These are phyloP conservation scores for Scutellaria barbata DNA, from an alignment of 257 asterid species.

Conservation along the genomic window DNA sequence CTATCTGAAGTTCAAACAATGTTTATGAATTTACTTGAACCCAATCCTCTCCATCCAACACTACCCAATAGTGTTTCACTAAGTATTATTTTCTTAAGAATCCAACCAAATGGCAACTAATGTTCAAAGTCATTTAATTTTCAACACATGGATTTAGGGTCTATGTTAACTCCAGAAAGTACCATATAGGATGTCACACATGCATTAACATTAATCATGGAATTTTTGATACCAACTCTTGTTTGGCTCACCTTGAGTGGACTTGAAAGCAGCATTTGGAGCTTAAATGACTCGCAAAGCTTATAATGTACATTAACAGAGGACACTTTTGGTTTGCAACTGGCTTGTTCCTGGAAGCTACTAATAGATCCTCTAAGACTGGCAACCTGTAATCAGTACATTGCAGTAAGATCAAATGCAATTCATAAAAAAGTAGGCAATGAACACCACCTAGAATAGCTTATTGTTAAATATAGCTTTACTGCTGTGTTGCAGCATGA, in stretches of 20 bases:
- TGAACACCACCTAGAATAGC: conserved; percentile 23
- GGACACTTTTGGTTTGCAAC: conserved; percentile 77
- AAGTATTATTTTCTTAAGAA: background rate
- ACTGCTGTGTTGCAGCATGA: conserved; percentile 16
- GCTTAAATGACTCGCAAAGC: conserved; percentile 83
- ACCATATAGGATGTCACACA: background rate
- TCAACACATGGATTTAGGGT: conserved; percentile 2
- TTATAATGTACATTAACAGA: conserved; percentile 67
- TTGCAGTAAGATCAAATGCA: conserved; percentile 27
- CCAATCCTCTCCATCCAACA: background rate
- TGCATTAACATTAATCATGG: conserved; percentile 21
- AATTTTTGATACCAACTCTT: conserved; percentile 10
- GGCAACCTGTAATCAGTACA: conserved; percentile 65
- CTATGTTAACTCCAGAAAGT: conserved; percentile 23
- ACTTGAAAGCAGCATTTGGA: conserved; percentile 74
- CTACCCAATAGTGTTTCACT: conserved; percentile 13
- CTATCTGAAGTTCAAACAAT: background rate
- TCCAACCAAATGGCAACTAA: background rate
- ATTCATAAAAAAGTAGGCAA: conserved; percentile 20
- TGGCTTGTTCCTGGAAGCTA: conserved; percentile 98
- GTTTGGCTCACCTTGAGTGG: conserved; percentile 72
- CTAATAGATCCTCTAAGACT: conserved; percentile 93
- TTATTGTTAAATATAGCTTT: background rate
- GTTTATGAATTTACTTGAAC: background rate
- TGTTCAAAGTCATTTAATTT: background rate